These are phyloP conservation scores for Aristolochia contorta DNA, from an alignment of 164 flowering plant genomes.

Conservation along the genomic window DNA sequence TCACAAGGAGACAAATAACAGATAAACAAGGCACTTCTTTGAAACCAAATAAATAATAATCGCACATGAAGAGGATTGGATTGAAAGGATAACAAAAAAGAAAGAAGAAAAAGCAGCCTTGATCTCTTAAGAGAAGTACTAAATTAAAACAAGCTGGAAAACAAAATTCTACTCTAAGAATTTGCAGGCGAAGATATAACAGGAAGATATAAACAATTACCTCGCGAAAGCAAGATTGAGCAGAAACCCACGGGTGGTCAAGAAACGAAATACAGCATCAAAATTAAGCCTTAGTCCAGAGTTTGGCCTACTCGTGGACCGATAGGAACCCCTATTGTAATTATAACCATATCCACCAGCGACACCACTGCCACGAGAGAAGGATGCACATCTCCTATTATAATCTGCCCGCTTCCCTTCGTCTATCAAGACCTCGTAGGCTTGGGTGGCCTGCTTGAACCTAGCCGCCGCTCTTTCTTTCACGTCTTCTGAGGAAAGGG, in stretches of 20 bases:
- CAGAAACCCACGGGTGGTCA: constrained; percentile 45
- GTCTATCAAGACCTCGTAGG: constrained; percentile 67
- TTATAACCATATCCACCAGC: constrained; percentile 9
- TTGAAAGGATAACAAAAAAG: no score
- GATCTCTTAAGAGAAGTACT: no score
- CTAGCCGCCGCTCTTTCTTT: constrained; percentile 34
- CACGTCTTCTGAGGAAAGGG: constrained; percentile 38
- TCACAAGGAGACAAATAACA: no score
- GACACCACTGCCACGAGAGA: constrained; percentile 1
- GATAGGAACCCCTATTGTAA: constrained; percentile 5
- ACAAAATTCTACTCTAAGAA: no score
- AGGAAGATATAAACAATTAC: constrained; percentile 16
- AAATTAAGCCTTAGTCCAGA: constrained; percentile 13
- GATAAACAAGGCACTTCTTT: no score
- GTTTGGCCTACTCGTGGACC: constrained; percentile 6
- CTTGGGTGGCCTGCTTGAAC: constrained; percentile 78
- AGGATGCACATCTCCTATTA: constrained; percentile 13
- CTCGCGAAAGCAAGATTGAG: constrained; percentile 56
- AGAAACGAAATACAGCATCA: constrained; percentile 25
- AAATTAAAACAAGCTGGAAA: no score
- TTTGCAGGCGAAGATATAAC: no score
- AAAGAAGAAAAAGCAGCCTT: no score
- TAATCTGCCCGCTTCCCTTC: constrained; percentile 65
- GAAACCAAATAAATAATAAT: no score
- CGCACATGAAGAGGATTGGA: no score